phyloP scores from a whole-genome alignment of 306 rosid species.

The Vachellia collinsii region DNA sequence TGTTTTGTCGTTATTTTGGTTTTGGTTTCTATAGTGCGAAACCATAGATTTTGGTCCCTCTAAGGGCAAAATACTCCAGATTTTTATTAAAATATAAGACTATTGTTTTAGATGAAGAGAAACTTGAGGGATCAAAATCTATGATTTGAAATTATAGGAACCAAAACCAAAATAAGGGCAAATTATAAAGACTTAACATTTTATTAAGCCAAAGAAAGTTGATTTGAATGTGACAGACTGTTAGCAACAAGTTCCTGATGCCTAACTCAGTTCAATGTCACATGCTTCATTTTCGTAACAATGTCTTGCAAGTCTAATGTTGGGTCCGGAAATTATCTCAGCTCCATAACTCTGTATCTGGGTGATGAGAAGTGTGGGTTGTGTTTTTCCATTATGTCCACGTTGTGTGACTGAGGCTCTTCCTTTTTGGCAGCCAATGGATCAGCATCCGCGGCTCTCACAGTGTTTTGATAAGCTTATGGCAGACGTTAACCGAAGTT shows the following conservation, averaged over 20 bases:
- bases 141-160: too few relatives aligned
- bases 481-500: slow-evolving; percentile 49
- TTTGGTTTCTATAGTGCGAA: too few relatives aligned
- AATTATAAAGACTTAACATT: too few relatives aligned
- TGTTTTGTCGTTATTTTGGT: too few relatives aligned
- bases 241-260: neutral
- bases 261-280: slow-evolving; percentile 2
- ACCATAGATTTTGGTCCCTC: too few relatives aligned
- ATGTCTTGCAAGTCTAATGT: neutral
- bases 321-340: neutral
- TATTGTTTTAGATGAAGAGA: too few relatives aligned
- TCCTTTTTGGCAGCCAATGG: slow-evolving; percentile 48
- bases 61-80: too few relatives aligned
- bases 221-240: neutral
- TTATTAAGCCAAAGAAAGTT: too few relatives aligned
- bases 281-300: neutral
- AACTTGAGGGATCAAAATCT: too few relatives aligned
- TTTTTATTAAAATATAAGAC: too few relatives aligned
- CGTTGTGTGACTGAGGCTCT: slow-evolving; percentile 17
- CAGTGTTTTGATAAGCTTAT: slow-evolving; percentile 57
- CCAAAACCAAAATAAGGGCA: too few relatives aligned
- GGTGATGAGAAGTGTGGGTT: neutral
- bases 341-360: neutral
- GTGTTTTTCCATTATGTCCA: slow-evolving; percentile 6
- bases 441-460: slow-evolving; percentile 56